Evolutionary conservation across 129 eudicot species (phyloP).

Genomic region (Lonicera japonica): DNA sequence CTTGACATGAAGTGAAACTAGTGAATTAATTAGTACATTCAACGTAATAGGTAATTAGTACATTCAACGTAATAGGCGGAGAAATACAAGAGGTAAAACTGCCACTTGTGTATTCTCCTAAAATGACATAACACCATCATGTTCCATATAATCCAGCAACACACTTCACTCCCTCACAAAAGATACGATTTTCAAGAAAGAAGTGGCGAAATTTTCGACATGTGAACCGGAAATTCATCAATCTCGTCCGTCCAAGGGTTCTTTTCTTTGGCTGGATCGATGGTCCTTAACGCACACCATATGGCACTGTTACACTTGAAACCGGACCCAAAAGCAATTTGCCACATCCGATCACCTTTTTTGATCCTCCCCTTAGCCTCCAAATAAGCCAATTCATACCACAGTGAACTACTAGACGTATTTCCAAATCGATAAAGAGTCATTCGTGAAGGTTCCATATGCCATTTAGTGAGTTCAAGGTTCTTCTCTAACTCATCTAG

Average conservation of each 20-base stretch:
- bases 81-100: neutral
- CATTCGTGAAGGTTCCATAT: slow-evolving; percentile 19
- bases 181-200: neutral
- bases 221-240: slow-evolving; percentile 27
- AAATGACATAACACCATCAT: neutral
- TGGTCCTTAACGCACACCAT: slow-evolving; percentile 26
- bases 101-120: neutral
- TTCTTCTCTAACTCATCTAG: slow-evolving; percentile 22
- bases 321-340: slow-evolving; percentile 34
- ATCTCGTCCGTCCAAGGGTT: slow-evolving; percentile 38
- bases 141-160: neutral
- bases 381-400: slow-evolving; percentile 23
- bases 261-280: slow-evolving; percentile 30
- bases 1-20: too few relatives aligned
- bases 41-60: too few relatives aligned
- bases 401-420: slow-evolving; percentile 24
- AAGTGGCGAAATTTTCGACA: slow-evolving; percentile 17
- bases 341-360: slow-evolving; percentile 32
- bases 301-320: slow-evolving; percentile 37
- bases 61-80: neutral
- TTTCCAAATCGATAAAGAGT: slow-evolving; percentile 20
- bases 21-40: too few relatives aligned
- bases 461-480: slow-evolving; percentile 7
- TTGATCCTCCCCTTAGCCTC: slow-evolving; percentile 16
- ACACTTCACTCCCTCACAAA: neutral